Base-by-base conservation (phyloP, 2,329 filamentous ascomycete species). In the Didymella pomorum region DNA sequence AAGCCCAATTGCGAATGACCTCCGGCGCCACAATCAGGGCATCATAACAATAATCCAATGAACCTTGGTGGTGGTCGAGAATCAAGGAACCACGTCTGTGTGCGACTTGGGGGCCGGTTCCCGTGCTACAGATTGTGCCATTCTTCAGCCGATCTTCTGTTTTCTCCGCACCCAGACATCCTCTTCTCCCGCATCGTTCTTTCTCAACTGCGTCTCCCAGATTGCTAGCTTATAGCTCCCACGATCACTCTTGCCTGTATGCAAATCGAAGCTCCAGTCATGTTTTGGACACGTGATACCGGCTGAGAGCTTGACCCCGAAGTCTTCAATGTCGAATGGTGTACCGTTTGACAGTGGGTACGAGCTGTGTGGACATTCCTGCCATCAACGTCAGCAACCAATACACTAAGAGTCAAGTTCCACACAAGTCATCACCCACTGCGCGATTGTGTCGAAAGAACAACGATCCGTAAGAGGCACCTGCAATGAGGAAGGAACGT, bases 281-380 rank as follows among this genome's bases (percentile, higher is more conserved):
- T 91, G 88, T 62, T 89, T 89, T 0, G 88, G 87, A 71, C 89
- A 91, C 0, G 81, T 83, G 3, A 91, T 76, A 0, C 87, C 89
- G 0, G 86, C 82, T 53, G 86, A 88, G 7, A 89, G 72, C 4
- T 83, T 79, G 2, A 89, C 77, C 0, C 89, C 88, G 69, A 90
- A 91, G 60, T 91, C 89, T 64, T 91, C 89, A 65, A 91, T 90
- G 52, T 91, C 89, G 57, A 90, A 90, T 0, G 87, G 79, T 0
- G 76, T 83, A 0, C 86, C 87, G 42, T 84, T 81, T 0, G 87
- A 89, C 1, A 91, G 80, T 0, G 89, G 88, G 56, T 84, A 91
- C 0, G 87, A 84, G 1, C 84, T 86, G 65, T 91, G 89, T 1
- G 89, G 89, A 58, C 89, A 91, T 53, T 72, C 68, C 69, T 72